Evolutionary conservation across 495 filamentous ascomycete species (phyloP).

Genomic region (Penicillium ucsense): DNA sequence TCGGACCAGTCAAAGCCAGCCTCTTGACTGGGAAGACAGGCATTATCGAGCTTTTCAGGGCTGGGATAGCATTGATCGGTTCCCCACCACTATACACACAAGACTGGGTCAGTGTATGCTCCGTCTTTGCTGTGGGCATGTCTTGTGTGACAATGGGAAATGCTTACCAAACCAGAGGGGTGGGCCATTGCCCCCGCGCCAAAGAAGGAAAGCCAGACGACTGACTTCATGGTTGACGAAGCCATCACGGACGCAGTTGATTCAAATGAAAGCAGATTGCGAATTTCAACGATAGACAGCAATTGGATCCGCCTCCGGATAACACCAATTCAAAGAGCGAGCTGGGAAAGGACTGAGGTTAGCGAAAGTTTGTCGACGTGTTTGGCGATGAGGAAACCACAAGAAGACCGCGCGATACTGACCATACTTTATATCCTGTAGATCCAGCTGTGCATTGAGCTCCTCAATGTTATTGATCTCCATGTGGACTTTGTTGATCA

Average conservation of each 20-base stretch:
- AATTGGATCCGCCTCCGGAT: not conserved
- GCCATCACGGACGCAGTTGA: not conserved
- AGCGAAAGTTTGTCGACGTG: conserved; percentile 7
- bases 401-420: too few species aligned
- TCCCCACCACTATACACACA: conserved; percentile 40
- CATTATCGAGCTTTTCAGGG: conserved; percentile 70
- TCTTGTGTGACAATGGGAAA: not conserved
- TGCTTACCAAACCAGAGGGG: conserved; percentile 23
- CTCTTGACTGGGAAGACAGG: conserved; percentile 55
- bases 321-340: not conserved
- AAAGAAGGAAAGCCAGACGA: conserved; percentile 19
- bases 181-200: conserved; percentile 18
- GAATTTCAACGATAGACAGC: conserved; percentile 11
- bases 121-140: too few species aligned
- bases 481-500: not conserved
- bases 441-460: too few species aligned
- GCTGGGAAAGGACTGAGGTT: not conserved
- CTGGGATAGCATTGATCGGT: conserved; percentile 51
- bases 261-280: conserved; percentile 3
- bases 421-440: too few species aligned
- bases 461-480: too few species aligned
- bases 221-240: conserved; percentile 15
- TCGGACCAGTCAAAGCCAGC: conserved; percentile 65
- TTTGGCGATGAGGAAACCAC: conserved; percentile 1
- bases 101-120: not conserved